Conservation (phyloP, 1,284 basidiomycete genomes). For the Puccinia coronata region DNA sequence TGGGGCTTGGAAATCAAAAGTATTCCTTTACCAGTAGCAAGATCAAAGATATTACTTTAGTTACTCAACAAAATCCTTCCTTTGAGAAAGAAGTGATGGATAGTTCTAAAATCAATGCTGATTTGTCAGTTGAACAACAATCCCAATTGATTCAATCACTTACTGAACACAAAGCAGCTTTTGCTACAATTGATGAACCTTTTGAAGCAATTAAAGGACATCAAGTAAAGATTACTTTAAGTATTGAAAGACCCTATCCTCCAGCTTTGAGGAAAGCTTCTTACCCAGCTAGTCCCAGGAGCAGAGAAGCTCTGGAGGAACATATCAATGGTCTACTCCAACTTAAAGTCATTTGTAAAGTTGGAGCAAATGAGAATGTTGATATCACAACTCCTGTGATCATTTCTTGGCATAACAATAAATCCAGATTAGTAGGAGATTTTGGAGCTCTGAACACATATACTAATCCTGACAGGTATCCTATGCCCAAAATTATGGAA, state of each 20-base stretch:
- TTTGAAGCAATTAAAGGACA: slow-evolving; percentile 17
- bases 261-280: slow-evolving; percentile 19
- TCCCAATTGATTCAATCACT: background rate
- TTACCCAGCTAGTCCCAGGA: slow-evolving; percentile 34
- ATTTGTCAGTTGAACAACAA: background rate
- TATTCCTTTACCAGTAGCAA: background rate
- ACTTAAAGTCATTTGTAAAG: background rate
- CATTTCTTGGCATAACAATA: slow-evolving; percentile 14
- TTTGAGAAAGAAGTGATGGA: background rate
- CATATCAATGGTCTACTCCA: background rate
- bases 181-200: slow-evolving; percentile 12
- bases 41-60: too few species aligned
- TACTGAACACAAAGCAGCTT: background rate
- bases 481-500: too few species aligned
- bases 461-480: slow-evolving; percentile 6
- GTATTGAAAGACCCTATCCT: slow-evolving; percentile 17
- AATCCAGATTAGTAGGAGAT: slow-evolving; percentile 11
- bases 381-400: slow-evolving; percentile 35
- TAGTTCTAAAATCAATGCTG: background rate
- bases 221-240: background rate
- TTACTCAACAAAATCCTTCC: too few species aligned
- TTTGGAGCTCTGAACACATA: slow-evolving; percentile 17
- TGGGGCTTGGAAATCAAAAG: background rate
- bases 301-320: too few species aligned
- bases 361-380: slow-evolving; percentile 20